These are phyloP conservation scores for Phlebiopsis flavidoalba DNA, from an alignment of 768 basidiomycete genomes.

Conservation along the genomic window DNA sequence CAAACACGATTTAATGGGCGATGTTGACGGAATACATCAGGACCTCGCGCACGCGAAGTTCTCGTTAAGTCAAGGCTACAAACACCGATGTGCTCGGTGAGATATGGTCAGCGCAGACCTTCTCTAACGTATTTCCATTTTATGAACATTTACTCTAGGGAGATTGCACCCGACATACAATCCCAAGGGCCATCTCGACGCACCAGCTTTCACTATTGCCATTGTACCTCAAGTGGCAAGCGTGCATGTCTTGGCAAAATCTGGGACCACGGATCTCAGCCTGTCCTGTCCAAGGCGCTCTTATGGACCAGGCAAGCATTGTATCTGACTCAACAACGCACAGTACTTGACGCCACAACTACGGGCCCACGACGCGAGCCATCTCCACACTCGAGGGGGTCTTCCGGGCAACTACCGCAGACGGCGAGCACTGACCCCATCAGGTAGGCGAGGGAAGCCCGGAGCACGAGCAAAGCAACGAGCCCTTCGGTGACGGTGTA, in stretches of 20 bases:
- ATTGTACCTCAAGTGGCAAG: constrained; percentile 67
- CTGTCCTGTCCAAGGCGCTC: constrained; percentile 36
- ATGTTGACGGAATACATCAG: background rate
- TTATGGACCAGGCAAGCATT: constrained; percentile 38
- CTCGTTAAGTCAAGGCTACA: constrained; percentile 56
- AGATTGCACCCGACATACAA: constrained; percentile 57
- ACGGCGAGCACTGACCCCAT: no score
- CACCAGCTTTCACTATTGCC: constrained; percentile 63
- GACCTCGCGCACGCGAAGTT: constrained; percentile 30
- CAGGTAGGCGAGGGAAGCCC: no score
- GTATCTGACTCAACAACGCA: background rate
- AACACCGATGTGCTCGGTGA: constrained; percentile 8
- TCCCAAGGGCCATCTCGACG: constrained; percentile 54
- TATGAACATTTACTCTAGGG: constrained; percentile 33
- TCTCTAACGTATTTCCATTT: background rate
- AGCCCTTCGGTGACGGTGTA: no score
- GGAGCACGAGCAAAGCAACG: no score
- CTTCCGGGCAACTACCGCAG: no score
- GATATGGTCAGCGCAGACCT: constrained; percentile 14
- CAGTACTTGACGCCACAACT: background rate
- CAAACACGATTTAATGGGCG: background rate
- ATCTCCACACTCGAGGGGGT: no score
- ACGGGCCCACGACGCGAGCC: background rate
- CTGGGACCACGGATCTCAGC: constrained; percentile 33
- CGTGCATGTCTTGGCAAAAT: constrained; percentile 41